Evolutionary conservation across 225 moss, liverwort and hornwort species (phyloP), one percentile per base, ranked within the genome.

Genomic region (Straminergon stramineum): DNA sequence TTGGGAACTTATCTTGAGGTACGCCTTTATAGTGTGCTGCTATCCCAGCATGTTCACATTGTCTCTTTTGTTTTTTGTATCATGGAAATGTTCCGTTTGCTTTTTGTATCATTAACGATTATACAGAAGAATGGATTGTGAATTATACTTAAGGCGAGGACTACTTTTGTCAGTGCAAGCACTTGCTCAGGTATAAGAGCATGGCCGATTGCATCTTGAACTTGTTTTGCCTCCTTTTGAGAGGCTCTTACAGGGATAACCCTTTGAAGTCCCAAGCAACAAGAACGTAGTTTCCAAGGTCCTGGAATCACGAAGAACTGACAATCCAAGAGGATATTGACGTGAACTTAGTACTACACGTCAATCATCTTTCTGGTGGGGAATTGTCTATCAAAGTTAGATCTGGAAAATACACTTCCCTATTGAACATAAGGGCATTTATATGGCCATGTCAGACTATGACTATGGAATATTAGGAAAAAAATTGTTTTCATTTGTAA

Each of bases 361-460:
- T n/a, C 4, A n/a, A 17, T 56, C 10, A 23, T 24, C 24, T 78
- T 77, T 15, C 26, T 16, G 57, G 24, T 57, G 10, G 14, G 22
- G 21, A 34, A 14, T 56, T 24, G 10, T 13, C 1, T 37, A 10
- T 16, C 1, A 14, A 79, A 37, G 10, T 56, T 6, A 26, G 1
- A 26, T 26, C 0, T 57, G 1, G 10, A 37, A 57, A 78, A 15
- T 15, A 21, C 23, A 55, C 34, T 32, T 34, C 0, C 8, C 8
- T 55, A 8, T 23, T 22, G 23, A 35, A 78, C 23, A 35, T 35
- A 5, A 55, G 15, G 78, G 23, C 14, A 21, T 35, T 56, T 55
- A 6, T 24, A 10, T 0, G 4, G 1, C 2, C 26, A 16, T n/a
- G 26, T 37, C 0, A 35, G 0, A 15, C 0, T 56, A 2, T 37